Base-by-base conservation (phyloP, 331 rosid genomes). In the Phaseolus coccineus region DNA sequence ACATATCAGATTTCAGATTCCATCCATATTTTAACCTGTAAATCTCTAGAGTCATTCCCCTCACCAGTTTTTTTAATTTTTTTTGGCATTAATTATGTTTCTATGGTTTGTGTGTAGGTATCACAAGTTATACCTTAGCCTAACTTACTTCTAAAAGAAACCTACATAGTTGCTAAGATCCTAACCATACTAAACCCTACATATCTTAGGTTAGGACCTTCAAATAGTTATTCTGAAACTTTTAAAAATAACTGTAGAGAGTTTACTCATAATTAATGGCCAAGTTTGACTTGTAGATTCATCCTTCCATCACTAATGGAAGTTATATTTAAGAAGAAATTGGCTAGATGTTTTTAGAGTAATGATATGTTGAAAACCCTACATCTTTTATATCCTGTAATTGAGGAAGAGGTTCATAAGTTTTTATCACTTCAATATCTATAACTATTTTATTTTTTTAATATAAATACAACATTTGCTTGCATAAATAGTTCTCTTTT, bases 1-100 rank as follows among this genome's bases (percentile, higher is more conserved):
- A 66, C 46, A 25, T 51, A 63, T 33, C 73, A 67, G 22, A 67
- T 77, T 53, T 66, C 30, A 67, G 57, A 77, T 77, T 57, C 47
- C 47, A 16, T 77, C 14, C 51, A 35, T 37, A n/a, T 73, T 40
- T 39, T 10, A 15, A 74, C 42, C 53, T 8, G 53, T 3, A 42
- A 74, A 58, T 44, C 33, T 59, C 44, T 19, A 31, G 19, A 31
- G 50, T 51, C 50, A 61, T 61, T 74, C 31, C 31, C 46, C 44
- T 40, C 44, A 27, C 46, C 8, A 27, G 42, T 14, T 35, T 6
- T 6, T 37, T 35, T 1, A 35, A 4, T n/a, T 37, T 48, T 48
- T 27, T 48, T 28, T 70, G 15, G 4, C 5, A 13, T 37, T 24
- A 37, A 3, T 39, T 13, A 44, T 42, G n/a, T 22, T 65, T 39